A percentile compares a stretch with the other conserved stretches of the same genome.
Evolutionary conservation across 2,329 filamentous ascomycete species (phyloP).

Genomic region (Fusarium brevicatenulatum): DNA sequence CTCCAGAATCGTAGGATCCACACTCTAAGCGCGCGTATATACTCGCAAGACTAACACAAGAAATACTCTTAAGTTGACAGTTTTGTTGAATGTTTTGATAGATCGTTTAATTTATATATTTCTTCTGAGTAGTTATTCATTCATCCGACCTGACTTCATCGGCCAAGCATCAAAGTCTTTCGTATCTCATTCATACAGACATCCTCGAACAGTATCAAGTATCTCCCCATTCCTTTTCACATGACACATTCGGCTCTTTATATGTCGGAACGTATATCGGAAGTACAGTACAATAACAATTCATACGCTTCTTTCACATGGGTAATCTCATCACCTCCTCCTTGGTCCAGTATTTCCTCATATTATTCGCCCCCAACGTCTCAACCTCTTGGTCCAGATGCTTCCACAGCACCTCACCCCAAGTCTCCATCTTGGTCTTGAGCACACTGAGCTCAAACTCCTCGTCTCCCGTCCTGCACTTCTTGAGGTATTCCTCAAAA

Average conservation of each 20-base stretch:
- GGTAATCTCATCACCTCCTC: constrained; percentile 78
- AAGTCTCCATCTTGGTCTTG: constrained; percentile 78
- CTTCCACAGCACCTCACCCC: constrained; percentile 81
- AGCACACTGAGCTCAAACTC: constrained; percentile 68
- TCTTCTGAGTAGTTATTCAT: neutral
- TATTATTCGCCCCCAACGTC: constrained; percentile 80
- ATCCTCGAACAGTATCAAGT: neutral
- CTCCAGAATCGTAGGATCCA: neutral
- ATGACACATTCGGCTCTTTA: neutral
- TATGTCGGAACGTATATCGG: constrained; percentile 1
- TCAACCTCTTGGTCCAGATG: constrained; percentile 88
- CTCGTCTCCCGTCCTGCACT: constrained; percentile 70
- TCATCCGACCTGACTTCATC: accelerated
- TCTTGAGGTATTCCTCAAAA: constrained; percentile 72
- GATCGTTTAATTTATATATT: too few species aligned
- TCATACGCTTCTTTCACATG: constrained; percentile 60
- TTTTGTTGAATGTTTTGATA: too few species aligned
- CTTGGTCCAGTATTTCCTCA: constrained; percentile 82
- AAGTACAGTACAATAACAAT: constrained; percentile 5
- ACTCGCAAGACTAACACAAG: neutral
- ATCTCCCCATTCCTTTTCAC: neutral
- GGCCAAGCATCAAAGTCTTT: neutral
- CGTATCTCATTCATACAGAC: neutral
- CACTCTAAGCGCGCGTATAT: neutral
- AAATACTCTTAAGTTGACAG: neutral